phyloP scores from a whole-genome alignment of 768 basidiomycete species.

The Suillus variegatus region DNA sequence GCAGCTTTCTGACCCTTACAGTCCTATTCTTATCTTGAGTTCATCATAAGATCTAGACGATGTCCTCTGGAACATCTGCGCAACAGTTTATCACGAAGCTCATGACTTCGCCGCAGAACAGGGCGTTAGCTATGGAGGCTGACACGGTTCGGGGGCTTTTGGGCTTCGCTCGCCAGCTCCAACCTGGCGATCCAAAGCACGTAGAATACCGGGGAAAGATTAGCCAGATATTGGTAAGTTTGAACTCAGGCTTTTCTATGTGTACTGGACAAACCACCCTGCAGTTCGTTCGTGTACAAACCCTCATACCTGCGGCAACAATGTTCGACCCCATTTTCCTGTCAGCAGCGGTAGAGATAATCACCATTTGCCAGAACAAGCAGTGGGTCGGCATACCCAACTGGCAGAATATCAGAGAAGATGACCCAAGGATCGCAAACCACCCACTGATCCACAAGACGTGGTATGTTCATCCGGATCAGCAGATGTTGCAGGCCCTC shows the following conservation, averaged over 20 bases:
- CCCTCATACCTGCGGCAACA: not conserved
- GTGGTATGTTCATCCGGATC: not conserved
- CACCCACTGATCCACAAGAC: not conserved
- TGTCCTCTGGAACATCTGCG: not conserved
- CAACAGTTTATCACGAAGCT: not conserved
- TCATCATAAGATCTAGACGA: not conserved
- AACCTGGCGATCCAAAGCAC: not conserved
- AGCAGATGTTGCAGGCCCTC: not conserved
- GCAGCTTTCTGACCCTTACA: not conserved
- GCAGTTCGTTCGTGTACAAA: not conserved
- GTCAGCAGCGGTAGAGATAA: not conserved
- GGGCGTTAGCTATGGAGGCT: not conserved
- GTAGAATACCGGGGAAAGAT: not conserved
- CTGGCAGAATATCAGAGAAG: not conserved
- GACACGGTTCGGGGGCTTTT: not conserved
- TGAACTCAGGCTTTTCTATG: not conserved
- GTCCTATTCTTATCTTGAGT: not conserved
- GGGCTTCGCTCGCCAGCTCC: not conserved
- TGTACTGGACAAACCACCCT: not conserved
- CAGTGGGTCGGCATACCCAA: not conserved
- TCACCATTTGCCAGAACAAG: not conserved
- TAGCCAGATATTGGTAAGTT: not conserved
- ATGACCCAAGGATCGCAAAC: not conserved
- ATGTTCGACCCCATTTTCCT: conserved; percentile 1
- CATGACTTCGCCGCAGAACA: not conserved